Evolutionary conservation across 2,329 filamentous ascomycete species (phyloP).

Genomic region (Neonectria faginata): DNA sequence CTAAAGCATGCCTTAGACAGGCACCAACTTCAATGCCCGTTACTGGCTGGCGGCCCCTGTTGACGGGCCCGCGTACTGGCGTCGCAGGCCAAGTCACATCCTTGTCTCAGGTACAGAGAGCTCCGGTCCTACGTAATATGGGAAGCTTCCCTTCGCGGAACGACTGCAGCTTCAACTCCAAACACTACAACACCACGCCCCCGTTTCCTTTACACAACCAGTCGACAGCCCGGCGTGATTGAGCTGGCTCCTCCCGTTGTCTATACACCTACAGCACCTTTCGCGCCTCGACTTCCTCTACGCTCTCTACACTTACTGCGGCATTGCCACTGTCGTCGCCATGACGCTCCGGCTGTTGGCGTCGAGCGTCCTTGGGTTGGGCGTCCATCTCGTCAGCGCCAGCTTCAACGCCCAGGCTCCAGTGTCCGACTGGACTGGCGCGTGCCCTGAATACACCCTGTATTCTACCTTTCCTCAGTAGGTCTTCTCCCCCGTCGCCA

Average conservation of each 20-base stretch:
- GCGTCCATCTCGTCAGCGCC: constrained; percentile 37
- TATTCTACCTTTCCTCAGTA: constrained; percentile 57
- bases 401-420: constrained; percentile 40
- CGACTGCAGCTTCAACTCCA: neutral
- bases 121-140: constrained; percentile 18
- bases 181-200: constrained; percentile 1
- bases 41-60: neutral
- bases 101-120: constrained; percentile 27
- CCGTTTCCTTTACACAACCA: neutral
- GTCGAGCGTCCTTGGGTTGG: constrained; percentile 44
- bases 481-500: constrained; percentile 40
- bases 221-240: neutral
- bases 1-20: neutral
- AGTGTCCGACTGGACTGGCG: constrained; percentile 43
- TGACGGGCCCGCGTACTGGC: neutral
- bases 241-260: constrained; percentile 10
- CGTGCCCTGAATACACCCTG: constrained; percentile 56
- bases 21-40: neutral
- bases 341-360: constrained; percentile 47
- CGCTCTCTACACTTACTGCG: neutral
- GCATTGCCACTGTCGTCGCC: constrained; percentile 7
- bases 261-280: neutral
- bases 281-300: neutral
- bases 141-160: neutral
- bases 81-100: constrained; percentile 15